Evolutionary conservation across 441 rosid genomes (phyloP), one percentile per base, ranked within the genome.

Genomic region (Croton laevigatus): DNA sequence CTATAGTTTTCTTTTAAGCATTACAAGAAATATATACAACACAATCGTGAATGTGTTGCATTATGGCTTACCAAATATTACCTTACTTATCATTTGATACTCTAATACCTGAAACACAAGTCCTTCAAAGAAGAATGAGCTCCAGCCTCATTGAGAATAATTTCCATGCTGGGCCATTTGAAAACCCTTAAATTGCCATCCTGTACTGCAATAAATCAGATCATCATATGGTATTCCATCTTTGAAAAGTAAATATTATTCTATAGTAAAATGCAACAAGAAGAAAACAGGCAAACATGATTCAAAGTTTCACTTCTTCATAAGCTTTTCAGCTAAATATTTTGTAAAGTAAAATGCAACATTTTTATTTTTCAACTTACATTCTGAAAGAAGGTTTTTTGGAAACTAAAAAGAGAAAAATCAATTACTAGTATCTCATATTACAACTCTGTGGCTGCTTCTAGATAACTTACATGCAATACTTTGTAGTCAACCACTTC

Each of bases 91-190:
- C 32, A 27, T 27, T 27, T 2, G 2, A 1, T 27, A 27, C 1
- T 27, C 32, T 27, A 65, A 36, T 60, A 96, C 99, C 99, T 96
- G 89, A 96, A 93, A 79, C 87, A 81, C 59, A 93, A 74, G 85
- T 85, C 86, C 76, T 87, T 91, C 12, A 88, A 73, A 23, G 90
- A 81, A 51, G 82, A n/a, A 82, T 89, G 91, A 68, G 91, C 92
- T 78, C 87, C 51, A 69, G 81, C 82, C 78, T 91, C 90, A 51
- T 88, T 71, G 46, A 91, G 82, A 79, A 87, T 73, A 17, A 57
- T 72, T 59, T 84, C 89, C 97, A 96, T 86, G 85, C 91, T 79
- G 63, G 97, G 97, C 99, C 99, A 95, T 80, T 88, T 84, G 77
- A 91, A 89, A 81, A 91, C 82, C 77, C 93, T 87, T 81, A 95